Percentiles rank a stretch among this genome's conserved stretches.
phyloP scores from a whole-genome alignment of 306 rosid genomes.

The Rosa multiflora region DNA sequence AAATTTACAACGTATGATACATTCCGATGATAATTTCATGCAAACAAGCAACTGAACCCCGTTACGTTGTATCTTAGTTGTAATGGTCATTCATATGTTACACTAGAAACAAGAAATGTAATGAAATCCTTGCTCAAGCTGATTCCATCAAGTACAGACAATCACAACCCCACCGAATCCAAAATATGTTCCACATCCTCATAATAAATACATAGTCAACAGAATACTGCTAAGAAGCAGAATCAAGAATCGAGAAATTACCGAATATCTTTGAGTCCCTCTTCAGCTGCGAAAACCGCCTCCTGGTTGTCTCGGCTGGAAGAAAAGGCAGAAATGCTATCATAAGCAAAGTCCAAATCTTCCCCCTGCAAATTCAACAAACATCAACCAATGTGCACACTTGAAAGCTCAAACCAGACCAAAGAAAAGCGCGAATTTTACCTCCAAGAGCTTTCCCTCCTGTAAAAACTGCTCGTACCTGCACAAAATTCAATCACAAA shows the following conservation, averaged over 20 bases:
- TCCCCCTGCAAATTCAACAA: conserved; percentile 51
- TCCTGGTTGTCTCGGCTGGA: conserved; percentile 81
- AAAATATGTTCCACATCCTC: neutral
- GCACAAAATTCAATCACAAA: conserved; percentile 4
- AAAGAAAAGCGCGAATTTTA: neutral
- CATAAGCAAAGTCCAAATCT: conserved; percentile 89
- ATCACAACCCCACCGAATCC: neutral
- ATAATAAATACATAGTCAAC: neutral
- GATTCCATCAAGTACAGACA: neutral
- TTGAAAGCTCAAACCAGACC: neutral
- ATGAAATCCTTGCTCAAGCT: neutral
- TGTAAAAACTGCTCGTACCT: conserved; percentile 76
- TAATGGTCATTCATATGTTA: neutral
- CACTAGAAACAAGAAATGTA: neutral
- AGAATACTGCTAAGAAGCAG: neutral
- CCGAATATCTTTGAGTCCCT: conserved; percentile 84
- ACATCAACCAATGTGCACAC: neutral
- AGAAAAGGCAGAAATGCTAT: conserved; percentile 88
- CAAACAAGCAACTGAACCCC: neutral
- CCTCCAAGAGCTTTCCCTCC: conserved; percentile 93
- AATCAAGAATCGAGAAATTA: conserved; percentile 10
- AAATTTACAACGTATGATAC: neutral
- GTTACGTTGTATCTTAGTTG: neutral
- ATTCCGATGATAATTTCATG: neutral
- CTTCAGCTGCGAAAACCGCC: conserved; percentile 83